A percentile compares a stretch with the other conserved stretches of the same genome.
Evolutionary conservation across 495 filamentous ascomycete genomes (phyloP).

Genomic region (Durotheca rogersii): DNA sequence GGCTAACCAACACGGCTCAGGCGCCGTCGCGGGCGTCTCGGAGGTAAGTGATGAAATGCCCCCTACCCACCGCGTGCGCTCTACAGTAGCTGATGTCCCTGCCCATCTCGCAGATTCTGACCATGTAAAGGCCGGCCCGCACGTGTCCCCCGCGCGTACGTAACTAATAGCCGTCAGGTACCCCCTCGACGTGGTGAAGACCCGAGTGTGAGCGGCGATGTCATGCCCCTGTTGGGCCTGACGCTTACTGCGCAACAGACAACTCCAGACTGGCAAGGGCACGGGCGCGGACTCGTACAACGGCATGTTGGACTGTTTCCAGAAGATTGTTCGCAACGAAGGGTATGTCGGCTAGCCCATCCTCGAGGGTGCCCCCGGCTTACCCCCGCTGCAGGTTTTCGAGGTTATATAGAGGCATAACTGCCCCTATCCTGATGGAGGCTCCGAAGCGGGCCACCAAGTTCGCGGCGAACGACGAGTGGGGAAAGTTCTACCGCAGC

Average conservation of each 20-base stretch:
- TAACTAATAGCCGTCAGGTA: constrained; percentile 78
- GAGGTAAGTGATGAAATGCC: constrained; percentile 60
- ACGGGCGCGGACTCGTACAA: constrained; percentile 79
- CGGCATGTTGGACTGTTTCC: constrained; percentile 96
- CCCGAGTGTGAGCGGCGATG: constrained; percentile 71
- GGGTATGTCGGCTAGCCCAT: constrained; percentile 70
- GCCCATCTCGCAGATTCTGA: constrained; percentile 9
- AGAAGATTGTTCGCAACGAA: constrained; percentile 92
- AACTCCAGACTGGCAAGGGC: constrained; percentile 75
- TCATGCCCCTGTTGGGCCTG: constrained; percentile 2
- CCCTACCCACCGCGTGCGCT: background rate
- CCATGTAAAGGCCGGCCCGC: constrained; percentile 23
- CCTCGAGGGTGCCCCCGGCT: constrained; percentile 2
- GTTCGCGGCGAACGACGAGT: constrained; percentile 97
- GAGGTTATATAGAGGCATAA: constrained; percentile 92
- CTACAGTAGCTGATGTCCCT: constrained; percentile 14
- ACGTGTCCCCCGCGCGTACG: constrained; percentile 35
- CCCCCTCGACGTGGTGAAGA: constrained; percentile 97
- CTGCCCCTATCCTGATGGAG: constrained; percentile 96
- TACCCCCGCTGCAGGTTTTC: constrained; percentile 60
- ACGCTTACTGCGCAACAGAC: constrained; percentile 55
- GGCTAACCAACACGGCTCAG: constrained; percentile 37
- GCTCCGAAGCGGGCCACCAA: constrained; percentile 98
- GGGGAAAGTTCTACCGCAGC: constrained; percentile 87
- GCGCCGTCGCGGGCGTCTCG: constrained; percentile 86